Percentiles rank a stretch among this genome's conserved stretches.
Evolutionary conservation across 73 alveolate species (phyloP).

Genomic region (Loxodes magnus): DNA sequence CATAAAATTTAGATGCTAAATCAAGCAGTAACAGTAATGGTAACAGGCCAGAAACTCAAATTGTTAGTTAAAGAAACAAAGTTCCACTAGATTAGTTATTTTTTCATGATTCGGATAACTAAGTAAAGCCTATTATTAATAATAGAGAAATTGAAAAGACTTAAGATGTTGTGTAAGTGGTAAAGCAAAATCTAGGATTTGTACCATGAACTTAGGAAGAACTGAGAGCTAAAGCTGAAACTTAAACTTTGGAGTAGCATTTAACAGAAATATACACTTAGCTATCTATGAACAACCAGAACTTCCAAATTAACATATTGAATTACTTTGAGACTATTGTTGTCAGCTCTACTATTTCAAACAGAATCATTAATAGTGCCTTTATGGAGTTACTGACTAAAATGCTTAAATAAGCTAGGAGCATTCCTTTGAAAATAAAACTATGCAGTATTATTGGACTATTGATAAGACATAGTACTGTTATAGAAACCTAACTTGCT

Average conservation of each 20-base stretch:
- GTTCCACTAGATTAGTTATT: slow-evolving; percentile 73
- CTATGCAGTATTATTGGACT: slow-evolving; percentile 83
- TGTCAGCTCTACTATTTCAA: slow-evolving; percentile 64
- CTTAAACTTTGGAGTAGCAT: slow-evolving; percentile 57
- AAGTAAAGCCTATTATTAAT: slow-evolving; percentile 94
- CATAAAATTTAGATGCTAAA: no score
- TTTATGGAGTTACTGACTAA: slow-evolving; percentile 62
- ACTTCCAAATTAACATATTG: slow-evolving; percentile 59
- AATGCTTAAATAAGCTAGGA: slow-evolving; percentile 58
- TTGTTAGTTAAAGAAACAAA: no score
- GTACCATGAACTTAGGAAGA: slow-evolving; percentile 72
- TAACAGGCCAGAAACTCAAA: no score
- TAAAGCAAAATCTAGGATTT: slow-evolving; percentile 30
- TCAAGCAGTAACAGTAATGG: no score
- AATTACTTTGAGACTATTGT: slow-evolving; percentile 82
- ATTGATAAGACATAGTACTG: slow-evolving; percentile 88
- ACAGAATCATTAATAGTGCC: slow-evolving; percentile 80
- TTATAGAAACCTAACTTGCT: slow-evolving; percentile 77
- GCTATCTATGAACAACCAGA: slow-evolving; percentile 33
- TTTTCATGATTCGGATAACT: slow-evolving; percentile 76
- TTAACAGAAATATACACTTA: slow-evolving; percentile 63
- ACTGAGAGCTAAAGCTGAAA: slow-evolving; percentile 47
- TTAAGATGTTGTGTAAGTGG: slow-evolving; percentile 27
- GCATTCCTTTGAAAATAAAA: slow-evolving; percentile 56
- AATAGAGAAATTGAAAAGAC: slow-evolving; percentile 78